Conservation (phyloP, 345 rosid genomes). For the Rhodamnia argentea region DNA sequence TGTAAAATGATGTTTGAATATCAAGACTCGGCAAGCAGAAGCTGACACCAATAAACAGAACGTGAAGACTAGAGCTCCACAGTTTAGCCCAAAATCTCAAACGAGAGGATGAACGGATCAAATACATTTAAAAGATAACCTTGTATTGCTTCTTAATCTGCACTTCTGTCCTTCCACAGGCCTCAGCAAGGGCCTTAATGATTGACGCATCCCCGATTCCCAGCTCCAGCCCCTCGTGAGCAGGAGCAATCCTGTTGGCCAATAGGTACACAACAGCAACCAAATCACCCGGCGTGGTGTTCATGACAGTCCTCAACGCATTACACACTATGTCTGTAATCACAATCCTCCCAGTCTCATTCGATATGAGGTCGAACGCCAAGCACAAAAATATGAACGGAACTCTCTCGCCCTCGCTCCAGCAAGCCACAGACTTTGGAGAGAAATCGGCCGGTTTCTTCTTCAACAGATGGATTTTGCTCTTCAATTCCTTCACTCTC, state of each 20-base stretch:
- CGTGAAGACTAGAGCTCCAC: not conserved
- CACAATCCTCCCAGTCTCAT: slow-evolving; percentile 64
- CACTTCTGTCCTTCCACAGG: slow-evolving; percentile 73
- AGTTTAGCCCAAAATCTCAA: not conserved
- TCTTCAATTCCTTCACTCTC: slow-evolving; percentile 36
- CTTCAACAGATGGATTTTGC: slow-evolving; percentile 49
- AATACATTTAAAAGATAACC: slow-evolving; percentile 19
- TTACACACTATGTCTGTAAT: slow-evolving; percentile 86
- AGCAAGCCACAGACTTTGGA: slow-evolving; percentile 41
- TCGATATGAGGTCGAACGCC: slow-evolving; percentile 65
- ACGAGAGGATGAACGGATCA: not conserved
- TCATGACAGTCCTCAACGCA: slow-evolving; percentile 75
- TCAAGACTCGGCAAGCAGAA: not conserved
- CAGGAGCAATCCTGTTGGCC: slow-evolving; percentile 74
- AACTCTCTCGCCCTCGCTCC: slow-evolving; percentile 71
- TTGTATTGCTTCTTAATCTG: slow-evolving; percentile 58
- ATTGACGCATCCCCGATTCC: slow-evolving; percentile 82
- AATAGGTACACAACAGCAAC: slow-evolving; percentile 54
- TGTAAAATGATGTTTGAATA: not conserved
- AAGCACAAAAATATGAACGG: slow-evolving; percentile 64
- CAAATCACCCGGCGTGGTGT: slow-evolving; percentile 71
- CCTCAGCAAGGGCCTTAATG: slow-evolving; percentile 74
- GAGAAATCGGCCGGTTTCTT: slow-evolving; percentile 55
- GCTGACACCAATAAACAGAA: not conserved
- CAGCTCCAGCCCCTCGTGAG: slow-evolving; percentile 88